Evolutionary conservation across 179 eudicot species (phyloP), one percentile per base, ranked within the genome.

Genomic region (Drosera spatulata): DNA sequence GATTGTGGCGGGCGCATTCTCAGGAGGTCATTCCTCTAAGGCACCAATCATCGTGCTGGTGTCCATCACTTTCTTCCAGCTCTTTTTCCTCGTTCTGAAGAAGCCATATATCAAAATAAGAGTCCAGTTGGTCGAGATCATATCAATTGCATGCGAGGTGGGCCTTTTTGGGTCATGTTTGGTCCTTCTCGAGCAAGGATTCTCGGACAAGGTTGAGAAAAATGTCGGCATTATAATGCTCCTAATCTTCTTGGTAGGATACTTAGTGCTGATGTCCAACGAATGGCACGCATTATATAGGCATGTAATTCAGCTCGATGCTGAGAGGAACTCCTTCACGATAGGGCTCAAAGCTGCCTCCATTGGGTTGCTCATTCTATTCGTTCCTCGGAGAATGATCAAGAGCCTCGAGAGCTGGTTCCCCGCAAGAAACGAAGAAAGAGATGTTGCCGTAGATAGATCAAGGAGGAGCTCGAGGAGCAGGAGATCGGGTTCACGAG

Each of bases 71-170:
- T 80, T 85, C 9, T 88, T 88, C 61, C 98, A 91, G 58, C 93
- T 91, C 14, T 88, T 88, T 81, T 88, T 86, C 73, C 62, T 91
- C 47, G 72, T 84, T 38, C 78, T 91, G 5, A 91, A 91, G 82
- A 91, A 91, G 78, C 98, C 98, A 1, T 88, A 77, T 76, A 91
- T 91, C 65, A 84, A 86, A 87, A 91, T 82, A 68, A 86, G 69
- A 60, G 93, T 88, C 47, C 98, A 91, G 58, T 57, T 91, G 50
- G 95, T 80, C 4, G 96, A 88, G 84, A 88, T 91, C 65, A 68
- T 78, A 59, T 84, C 98, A 0, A 77, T 88, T 57, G 69, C 78
- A 2, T 67, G 85, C 39, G 83, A 91, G 73, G 63, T 84, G 41
- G 83, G 81, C 4, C 55, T 85, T 53, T 91, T 86, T 46, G 83